Base-by-base conservation (phyloP, 768 basidiomycete genomes). In the Psilocybe tampanensis region DNA sequence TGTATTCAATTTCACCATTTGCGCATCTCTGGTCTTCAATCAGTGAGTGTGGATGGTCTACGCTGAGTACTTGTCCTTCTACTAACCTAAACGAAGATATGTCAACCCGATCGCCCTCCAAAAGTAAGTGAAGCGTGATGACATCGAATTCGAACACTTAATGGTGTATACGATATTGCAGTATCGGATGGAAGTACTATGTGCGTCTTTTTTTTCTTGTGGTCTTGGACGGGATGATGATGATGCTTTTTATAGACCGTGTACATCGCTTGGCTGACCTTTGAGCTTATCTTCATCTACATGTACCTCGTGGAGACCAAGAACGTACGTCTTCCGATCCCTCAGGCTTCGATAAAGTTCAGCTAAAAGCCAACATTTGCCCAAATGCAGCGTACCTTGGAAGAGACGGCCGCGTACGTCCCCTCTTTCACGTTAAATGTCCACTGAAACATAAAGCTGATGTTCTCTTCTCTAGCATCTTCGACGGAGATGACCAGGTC, bases 1-100 rank as follows among this genome's bases (percentile, higher is more conserved):
- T 56, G 56, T 88, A 39, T 84, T 89, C 72, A 84, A 78, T 64
- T 84, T 89, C 66, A 71, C 77, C 29, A 76, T 86, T 60, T 85
- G 84, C 19, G 58, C 82, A 55, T 76, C 87, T 7, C 76, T 89
- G 54, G 83, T 90, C 62, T 86, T 90, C 64, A 88, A 88, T 65
- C 87, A 88, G 68, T 69, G 34, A 61, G 66, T 51, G n/a, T n/a
- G n/a, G n/a, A n/a, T n/a, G n/a, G n/a, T n/a, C n/a, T n/a, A 13
- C 13, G 21, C 32, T n/a, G n/a, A n/a, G n/a, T n/a, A n/a, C 29
- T 5, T 4, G 12, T 5, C 18, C 17, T 19, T 43, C 19, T 54
- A 21, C 18, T 43, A 13, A 32, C 33, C 39, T 32, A 7, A 22
- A 41, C 23, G 7, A 19, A 67, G 68, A 68, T 86, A 87, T 66